Evolutionary conservation across 192 early-diverging fungal species (phyloP).

Genomic region (Umbelopsis vinacea): DNA sequence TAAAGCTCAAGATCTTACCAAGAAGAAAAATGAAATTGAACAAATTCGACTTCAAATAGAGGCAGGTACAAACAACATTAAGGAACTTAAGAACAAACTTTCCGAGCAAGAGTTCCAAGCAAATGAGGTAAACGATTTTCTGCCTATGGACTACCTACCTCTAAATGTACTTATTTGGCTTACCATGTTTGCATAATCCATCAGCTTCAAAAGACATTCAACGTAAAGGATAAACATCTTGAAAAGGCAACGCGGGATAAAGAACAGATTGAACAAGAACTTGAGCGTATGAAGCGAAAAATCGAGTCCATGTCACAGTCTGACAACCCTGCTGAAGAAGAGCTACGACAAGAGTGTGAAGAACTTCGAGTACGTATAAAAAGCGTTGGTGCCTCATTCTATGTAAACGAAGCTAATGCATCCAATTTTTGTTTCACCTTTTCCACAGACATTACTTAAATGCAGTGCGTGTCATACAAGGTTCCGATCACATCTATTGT

Average conservation of each 20-base stretch:
- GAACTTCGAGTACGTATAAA: constrained; percentile 37
- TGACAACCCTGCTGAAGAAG: constrained; percentile 59
- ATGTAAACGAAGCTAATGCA: background rate
- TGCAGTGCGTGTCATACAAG: constrained; percentile 87
- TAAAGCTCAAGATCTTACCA: constrained; percentile 9
- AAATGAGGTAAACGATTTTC: background rate
- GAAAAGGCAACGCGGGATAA: constrained; percentile 63
- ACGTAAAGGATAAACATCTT: constrained; percentile 64
- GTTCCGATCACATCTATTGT: constrained; percentile 82
- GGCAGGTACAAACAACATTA: constrained; percentile 13
- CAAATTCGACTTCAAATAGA: constrained; percentile 20
- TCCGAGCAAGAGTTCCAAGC: constrained; percentile 5
- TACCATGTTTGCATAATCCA: constrained; percentile 8
- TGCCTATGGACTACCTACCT: too few species aligned
- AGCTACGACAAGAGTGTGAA: constrained; percentile 53
- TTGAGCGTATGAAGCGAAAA: constrained; percentile 57
- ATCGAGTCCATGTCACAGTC: constrained; percentile 69
- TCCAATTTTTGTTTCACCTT: background rate
- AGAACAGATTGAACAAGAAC: constrained; percentile 62
- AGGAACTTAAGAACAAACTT: constrained; percentile 19
- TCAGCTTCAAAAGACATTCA: constrained; percentile 61
- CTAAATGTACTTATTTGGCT: background rate
- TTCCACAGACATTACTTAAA: constrained; percentile 76
- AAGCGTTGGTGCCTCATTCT: background rate
- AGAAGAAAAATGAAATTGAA: constrained; percentile 30